phyloP scores from a whole-genome alignment of 2,329 filamentous ascomycete species.

The Colletotrichum chlorophyti region DNA sequence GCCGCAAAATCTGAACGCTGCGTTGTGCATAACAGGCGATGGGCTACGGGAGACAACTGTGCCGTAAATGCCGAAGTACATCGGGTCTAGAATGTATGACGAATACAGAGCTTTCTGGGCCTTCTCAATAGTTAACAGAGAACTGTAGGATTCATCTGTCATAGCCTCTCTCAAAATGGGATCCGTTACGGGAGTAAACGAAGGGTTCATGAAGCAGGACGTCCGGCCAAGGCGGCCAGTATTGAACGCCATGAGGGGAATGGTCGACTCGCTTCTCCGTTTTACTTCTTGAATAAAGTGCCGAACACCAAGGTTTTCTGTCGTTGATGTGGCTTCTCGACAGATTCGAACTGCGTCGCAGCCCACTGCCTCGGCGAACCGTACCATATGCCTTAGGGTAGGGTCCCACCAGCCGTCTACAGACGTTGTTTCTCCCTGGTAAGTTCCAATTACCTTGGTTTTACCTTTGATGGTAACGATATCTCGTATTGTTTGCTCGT shows the following conservation, averaged over 20 bases:
- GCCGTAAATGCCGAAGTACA: conserved; percentile 77
- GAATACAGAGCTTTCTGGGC: conserved; percentile 71
- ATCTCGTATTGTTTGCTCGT: conserved; percentile 54
- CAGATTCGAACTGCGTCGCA: conserved; percentile 69
- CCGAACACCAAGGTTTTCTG: conserved; percentile 68
- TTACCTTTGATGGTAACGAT: conserved; percentile 58
- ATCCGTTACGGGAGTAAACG: conserved; percentile 65
- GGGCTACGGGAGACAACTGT: conserved; percentile 74
- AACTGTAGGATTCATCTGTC: conserved; percentile 20
- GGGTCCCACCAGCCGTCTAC: conserved; percentile 60
- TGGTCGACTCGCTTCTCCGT: conserved; percentile 45
- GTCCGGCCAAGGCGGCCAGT: conserved; percentile 66
- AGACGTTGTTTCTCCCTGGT: conserved; percentile 46
- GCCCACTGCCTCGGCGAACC: conserved; percentile 60
- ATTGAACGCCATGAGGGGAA: conserved; percentile 70
- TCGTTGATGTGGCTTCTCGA: conserved; percentile 58
- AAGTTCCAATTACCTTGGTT: conserved; percentile 68
- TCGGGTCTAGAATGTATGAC: conserved; percentile 70
- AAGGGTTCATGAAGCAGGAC: conserved; percentile 71
- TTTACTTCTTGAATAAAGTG: conserved; percentile 58
- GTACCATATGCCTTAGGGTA: conserved; percentile 62
- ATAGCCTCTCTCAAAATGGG: conserved; percentile 34
- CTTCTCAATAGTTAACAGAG: conserved; percentile 62
- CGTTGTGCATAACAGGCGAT: conserved; percentile 79
- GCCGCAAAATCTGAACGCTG: conserved; percentile 70